These are phyloP conservation scores for Rhinocladiella mackenziei DNA, from an alignment of 2,329 filamentous ascomycete species.

Conservation along the genomic window DNA sequence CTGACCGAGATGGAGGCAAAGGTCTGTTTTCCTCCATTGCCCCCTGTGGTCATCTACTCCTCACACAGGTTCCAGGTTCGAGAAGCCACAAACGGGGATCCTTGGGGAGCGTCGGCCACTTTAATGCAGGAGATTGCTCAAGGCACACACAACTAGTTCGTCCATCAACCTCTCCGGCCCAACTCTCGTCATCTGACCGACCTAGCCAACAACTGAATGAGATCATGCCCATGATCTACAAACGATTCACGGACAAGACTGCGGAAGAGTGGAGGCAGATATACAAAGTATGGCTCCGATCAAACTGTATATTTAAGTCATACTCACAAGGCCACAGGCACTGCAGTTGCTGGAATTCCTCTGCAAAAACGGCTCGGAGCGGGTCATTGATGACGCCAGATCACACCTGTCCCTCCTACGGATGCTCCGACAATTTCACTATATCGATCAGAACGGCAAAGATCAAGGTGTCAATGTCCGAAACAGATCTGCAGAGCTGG, in stretches of 20 bases:
- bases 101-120: constrained; percentile 82
- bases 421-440: constrained; percentile 98
- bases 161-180: constrained; percentile 21
- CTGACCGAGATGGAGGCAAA: constrained; percentile 89
- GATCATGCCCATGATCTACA: constrained; percentile 99
- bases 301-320: not conserved
- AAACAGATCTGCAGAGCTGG: constrained; percentile 91
- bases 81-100: constrained; percentile 98
- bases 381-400: constrained; percentile 93
- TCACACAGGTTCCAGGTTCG: constrained; percentile 61
- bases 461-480: constrained; percentile 97
- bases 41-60: constrained; percentile 13
- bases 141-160: constrained; percentile 96
- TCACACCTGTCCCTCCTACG: constrained; percentile 92
- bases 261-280: constrained; percentile 99
- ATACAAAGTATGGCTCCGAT: constrained; percentile 68
- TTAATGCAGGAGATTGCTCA: constrained; percentile 98
- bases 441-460: constrained; percentile 91
- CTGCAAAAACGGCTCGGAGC: constrained; percentile 95
- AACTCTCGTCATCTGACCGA: constrained; percentile 7
- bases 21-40: constrained; percentile 35
- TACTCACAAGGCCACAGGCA: constrained; percentile 41
- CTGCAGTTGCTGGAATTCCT: constrained; percentile 95
- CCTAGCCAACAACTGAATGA: constrained; percentile 83
- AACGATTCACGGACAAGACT: constrained; percentile 95